phyloP scores from a whole-genome alignment of 1,139 yeast species.

The Lodderomyces margitis region DNA sequence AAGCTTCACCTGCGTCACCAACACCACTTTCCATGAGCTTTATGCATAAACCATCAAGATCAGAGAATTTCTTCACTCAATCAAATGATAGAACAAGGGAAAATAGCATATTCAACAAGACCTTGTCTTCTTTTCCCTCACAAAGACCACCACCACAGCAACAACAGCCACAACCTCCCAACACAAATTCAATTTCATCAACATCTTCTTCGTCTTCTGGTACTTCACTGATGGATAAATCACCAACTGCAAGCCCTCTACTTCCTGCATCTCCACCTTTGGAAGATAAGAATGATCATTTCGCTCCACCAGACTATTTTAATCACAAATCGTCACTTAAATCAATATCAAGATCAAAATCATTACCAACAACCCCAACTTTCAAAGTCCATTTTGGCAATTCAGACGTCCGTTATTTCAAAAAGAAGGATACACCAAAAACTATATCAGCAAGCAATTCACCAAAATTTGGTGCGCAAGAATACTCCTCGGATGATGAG shows the following conservation, averaged over 20 bases:
- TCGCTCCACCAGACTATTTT: conserved; percentile 9
- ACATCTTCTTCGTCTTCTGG: too few relatives aligned
- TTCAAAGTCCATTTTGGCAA: conserved; percentile 79
- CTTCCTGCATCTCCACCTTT: neutral
- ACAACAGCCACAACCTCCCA: neutral
- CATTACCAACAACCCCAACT: conserved; percentile 75
- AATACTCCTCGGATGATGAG: conserved; percentile 14
- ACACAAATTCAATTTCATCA: conserved; percentile 4
- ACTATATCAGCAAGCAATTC: conserved; percentile 70
- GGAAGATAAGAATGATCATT: neutral
- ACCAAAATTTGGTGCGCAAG: conserved; percentile 39
- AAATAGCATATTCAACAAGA: conserved; percentile 29
- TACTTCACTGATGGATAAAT: too few relatives aligned
- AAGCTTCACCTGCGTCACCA: conserved; percentile 3
- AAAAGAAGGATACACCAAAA: conserved; percentile 67
- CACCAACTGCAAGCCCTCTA: neutral
- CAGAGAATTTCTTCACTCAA: conserved; percentile 29
- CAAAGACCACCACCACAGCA: neutral
- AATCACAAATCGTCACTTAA: conserved; percentile 15
- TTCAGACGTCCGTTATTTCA: conserved; percentile 68
- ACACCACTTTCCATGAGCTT: conserved; percentile 37
- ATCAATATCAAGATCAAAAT: conserved; percentile 42
- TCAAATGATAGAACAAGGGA: conserved; percentile 35
- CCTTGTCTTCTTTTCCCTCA: conserved; percentile 9
- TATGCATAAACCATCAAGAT: conserved; percentile 43